Evolutionary conservation across 1,284 basidiomycete genomes (phyloP).

Genomic region (Termitomyces sp.): DNA sequence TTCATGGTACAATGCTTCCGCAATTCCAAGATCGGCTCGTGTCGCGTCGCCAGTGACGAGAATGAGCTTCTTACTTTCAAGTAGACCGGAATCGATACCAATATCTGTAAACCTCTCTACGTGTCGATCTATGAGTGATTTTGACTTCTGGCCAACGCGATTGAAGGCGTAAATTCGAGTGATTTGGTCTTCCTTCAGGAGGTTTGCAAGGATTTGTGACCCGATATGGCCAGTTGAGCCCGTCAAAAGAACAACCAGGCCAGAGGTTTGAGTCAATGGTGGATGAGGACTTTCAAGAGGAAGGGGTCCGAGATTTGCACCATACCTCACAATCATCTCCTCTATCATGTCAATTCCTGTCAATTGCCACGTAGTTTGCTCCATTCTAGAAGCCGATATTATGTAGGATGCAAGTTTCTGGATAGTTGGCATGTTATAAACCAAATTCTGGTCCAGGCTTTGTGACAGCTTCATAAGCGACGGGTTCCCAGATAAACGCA

Average conservation of each 20-base stretch:
- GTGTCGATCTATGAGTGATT: background rate
- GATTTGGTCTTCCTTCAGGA: background rate
- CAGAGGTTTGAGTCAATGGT: background rate
- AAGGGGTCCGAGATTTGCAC: background rate
- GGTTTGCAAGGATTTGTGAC: background rate
- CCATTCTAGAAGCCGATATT: background rate
- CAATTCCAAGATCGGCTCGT: slow-evolving; percentile 21
- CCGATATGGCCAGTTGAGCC: slow-evolving; percentile 2
- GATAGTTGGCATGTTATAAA: slow-evolving; percentile 16
- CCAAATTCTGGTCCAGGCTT: slow-evolving; percentile 11
- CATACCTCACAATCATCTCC: background rate
- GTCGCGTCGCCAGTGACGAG: slow-evolving; percentile 24
- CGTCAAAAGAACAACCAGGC: background rate
- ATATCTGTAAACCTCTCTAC: background rate
- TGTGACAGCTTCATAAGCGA: background rate
- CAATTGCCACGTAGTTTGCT: background rate
- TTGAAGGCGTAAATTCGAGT: background rate
- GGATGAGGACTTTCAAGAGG: too few relatives aligned
- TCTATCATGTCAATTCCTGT: background rate
- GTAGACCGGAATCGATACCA: background rate
- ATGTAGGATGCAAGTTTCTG: background rate
- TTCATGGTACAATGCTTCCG: slow-evolving; percentile 14
- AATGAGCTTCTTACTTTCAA: slow-evolving; percentile 14
- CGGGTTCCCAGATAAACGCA: slow-evolving; percentile 18
- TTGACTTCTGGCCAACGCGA: background rate